These are phyloP conservation scores for Taphrina confusa DNA, from an alignment of 1,139 yeast species.

Conservation along the genomic window DNA sequence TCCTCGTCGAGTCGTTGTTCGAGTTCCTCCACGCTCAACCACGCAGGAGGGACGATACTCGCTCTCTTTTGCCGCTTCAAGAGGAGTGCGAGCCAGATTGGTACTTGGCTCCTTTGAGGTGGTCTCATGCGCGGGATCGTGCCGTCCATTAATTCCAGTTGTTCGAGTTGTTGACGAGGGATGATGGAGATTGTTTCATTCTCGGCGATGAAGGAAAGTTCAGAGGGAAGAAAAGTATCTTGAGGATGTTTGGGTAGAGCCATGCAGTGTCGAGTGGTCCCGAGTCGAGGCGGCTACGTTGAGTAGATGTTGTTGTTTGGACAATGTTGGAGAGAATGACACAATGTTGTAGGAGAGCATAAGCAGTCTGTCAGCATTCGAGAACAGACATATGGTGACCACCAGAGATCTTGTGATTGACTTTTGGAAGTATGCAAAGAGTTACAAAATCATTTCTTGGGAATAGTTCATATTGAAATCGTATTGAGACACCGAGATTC, in stretches of 20 bases:
- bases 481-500: too few relatives aligned
- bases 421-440: too few relatives aligned
- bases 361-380: too few relatives aligned
- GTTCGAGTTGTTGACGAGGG: constrained; percentile 70
- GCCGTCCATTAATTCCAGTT: constrained; percentile 64
- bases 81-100: constrained; percentile 84
- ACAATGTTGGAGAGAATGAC: too few relatives aligned
- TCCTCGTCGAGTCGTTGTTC: constrained; percentile 69
- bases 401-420: too few relatives aligned
- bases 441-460: too few relatives aligned
- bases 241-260: constrained; percentile 62
- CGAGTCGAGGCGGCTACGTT: too few relatives aligned
- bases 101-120: constrained; percentile 69
- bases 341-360: too few relatives aligned
- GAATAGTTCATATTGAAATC: too few relatives aligned
- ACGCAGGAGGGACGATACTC: constrained; percentile 78
- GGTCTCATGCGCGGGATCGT: constrained; percentile 56
- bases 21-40: constrained; percentile 69
- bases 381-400: too few relatives aligned
- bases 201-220: constrained; percentile 81
- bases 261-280: too few relatives aligned
- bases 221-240: constrained; percentile 69
- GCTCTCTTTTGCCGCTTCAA: constrained; percentile 84
- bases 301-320: too few relatives aligned
- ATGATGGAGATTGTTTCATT: constrained; percentile 69